These are phyloP conservation scores for Calonectria naviculata DNA, from an alignment of 2,329 filamentous ascomycete genomes.

Conservation along the genomic window DNA sequence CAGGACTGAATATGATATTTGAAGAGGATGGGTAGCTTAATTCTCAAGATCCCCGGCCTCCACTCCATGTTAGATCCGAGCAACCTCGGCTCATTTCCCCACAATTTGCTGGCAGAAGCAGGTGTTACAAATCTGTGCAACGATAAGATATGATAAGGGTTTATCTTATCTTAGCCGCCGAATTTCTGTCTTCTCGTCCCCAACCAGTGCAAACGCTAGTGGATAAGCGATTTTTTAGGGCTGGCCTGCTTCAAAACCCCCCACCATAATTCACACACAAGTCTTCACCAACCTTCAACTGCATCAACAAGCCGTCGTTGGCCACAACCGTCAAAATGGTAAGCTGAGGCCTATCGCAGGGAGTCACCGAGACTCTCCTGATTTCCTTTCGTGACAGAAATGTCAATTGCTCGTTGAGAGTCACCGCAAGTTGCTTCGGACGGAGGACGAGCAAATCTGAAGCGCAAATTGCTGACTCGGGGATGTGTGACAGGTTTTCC, in stretches of 20 bases:
- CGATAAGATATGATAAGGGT: conserved; percentile 23
- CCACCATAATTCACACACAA: conserved; percentile 50
- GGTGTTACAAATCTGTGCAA: too few relatives aligned
- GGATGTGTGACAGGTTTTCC: conserved; percentile 78
- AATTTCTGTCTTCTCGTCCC: conserved; percentile 52
- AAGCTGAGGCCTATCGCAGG: conserved; percentile 62
- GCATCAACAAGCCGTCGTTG: conserved; percentile 54
- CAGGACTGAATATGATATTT: neutral
- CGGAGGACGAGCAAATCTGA: conserved; percentile 75
- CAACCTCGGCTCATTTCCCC: conserved; percentile 39
- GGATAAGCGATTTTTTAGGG: conserved; percentile 34
- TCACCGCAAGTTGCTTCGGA: conserved; percentile 99
- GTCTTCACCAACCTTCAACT: conserved; percentile 47
- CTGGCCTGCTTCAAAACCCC: conserved; percentile 44
- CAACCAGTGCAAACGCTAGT: conserved; percentile 43
- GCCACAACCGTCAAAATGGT: conserved; percentile 75
- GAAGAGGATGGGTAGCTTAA: neutral
- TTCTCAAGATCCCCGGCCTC: conserved; percentile 19
- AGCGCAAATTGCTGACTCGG: conserved; percentile 99
- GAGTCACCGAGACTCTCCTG: conserved; percentile 31
- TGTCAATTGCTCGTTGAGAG: conserved; percentile 66
- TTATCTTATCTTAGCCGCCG: neutral
- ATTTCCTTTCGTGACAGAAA: conserved; percentile 54
- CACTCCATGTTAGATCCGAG: conserved; percentile 27
- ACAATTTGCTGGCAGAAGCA: neutral